These are phyloP conservation scores for Venturia effusa DNA, from an alignment of 2,329 filamentous ascomycete species.

Conservation along the genomic window DNA sequence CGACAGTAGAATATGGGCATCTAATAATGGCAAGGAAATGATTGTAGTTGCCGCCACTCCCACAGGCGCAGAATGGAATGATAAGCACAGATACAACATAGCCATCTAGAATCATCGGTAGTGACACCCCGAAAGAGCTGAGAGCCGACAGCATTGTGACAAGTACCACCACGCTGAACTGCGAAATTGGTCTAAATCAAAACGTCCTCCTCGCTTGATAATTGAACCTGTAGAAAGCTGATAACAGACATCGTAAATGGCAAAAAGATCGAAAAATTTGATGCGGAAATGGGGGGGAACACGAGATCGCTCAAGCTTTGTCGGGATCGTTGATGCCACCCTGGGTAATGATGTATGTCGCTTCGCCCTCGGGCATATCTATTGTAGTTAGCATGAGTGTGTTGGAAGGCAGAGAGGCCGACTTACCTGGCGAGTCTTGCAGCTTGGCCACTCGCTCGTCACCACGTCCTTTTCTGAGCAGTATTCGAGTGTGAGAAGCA, in stretches of 20 bases:
- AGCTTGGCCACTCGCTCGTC: slow-evolving; percentile 62
- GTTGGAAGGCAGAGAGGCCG: background rate
- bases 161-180: too few relatives aligned
- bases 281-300: background rate
- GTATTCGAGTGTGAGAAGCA: slow-evolving; percentile 54
- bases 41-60: background rate
- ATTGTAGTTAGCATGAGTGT: slow-evolving; percentile 12
- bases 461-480: slow-evolving; percentile 57
- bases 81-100: background rate
- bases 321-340: slow-evolving; percentile 59
- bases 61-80: background rate
- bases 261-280: background rate
- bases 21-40: background rate
- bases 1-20: background rate
- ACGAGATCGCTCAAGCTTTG: background rate
- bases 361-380: slow-evolving; percentile 59
- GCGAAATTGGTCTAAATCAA: background rate
- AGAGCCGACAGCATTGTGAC: background rate
- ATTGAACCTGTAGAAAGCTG: background rate
- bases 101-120: background rate
- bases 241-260: background rate
- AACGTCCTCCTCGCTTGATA: background rate
- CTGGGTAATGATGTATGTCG: slow-evolving; percentile 59
- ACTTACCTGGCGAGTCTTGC: slow-evolving; percentile 52
- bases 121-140: background rate